Evolutionary conservation across 2,329 filamentous ascomycete species (phyloP).

Genomic region (Tolypocladium endophyticum): DNA sequence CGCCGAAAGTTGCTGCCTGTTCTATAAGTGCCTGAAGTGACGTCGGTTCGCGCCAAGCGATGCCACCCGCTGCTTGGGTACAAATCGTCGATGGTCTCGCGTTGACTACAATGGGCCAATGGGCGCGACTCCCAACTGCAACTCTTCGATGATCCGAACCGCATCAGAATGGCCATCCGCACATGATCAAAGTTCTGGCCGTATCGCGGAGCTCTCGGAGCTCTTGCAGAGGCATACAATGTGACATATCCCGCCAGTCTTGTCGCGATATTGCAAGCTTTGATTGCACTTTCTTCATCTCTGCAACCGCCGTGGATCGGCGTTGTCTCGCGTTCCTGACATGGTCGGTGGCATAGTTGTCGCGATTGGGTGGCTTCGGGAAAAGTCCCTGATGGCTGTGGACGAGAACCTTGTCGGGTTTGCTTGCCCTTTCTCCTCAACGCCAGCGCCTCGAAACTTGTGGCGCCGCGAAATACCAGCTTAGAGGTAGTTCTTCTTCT

Average conservation of each 20-base stretch:
- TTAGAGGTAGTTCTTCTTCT: slow-evolving; percentile 56
- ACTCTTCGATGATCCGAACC: neutral
- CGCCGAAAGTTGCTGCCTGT: neutral
- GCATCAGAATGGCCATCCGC: neutral
- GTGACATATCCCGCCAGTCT: neutral
- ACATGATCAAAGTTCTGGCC: neutral
- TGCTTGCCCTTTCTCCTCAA: neutral
- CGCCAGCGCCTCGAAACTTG: neutral
- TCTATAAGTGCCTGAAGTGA: neutral
- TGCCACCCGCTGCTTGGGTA: neutral
- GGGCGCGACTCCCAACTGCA: neutral
- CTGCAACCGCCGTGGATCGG: neutral
- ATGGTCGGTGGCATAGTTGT: neutral
- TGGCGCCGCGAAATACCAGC: neutral
- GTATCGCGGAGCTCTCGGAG: neutral
- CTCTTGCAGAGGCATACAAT: neutral
- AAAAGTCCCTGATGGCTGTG: neutral
- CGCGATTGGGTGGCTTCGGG: neutral
- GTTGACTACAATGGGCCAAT: neutral
- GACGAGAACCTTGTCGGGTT: neutral
- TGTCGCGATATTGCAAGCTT: neutral
- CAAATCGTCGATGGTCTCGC: neutral
- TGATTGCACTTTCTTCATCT: neutral
- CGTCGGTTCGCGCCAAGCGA: neutral
- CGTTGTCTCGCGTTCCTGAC: neutral